Base-by-base conservation (phyloP, 148 eudicot species). In the Pharnaceum exiguum region DNA sequence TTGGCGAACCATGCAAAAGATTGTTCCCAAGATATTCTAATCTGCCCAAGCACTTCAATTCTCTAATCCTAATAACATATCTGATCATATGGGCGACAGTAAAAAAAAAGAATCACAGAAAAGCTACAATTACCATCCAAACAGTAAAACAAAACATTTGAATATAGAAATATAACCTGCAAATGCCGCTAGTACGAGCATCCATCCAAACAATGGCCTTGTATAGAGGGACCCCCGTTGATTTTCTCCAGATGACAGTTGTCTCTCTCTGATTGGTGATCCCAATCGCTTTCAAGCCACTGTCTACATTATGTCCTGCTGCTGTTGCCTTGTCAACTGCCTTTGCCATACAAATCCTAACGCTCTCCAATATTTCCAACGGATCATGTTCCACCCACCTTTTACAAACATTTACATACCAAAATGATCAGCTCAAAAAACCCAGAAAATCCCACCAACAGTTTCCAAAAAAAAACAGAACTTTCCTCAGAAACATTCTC, bases 301-400 rank as follows among this genome's bases (percentile, higher is more conserved):
- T 55, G 55, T 94, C 96, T 32, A 94, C 89, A 51, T 94, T 94
- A 66, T 79, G 68, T 0, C 99, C 96, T 23, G 65, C 82, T 7
- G 86, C 99, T 10, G 96, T 94, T 1, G 96, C 99, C 75, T 89
- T 94, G 67, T 94, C 99, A 32, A 94, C 33, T 1, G 99, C 96
- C 71, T 89, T 89, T 8, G 85, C 75, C 2, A 89, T 63, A 37
- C 99, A 94, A 46, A 83, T 57, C 71, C 82, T 86, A 49, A 83
- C 96, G 54, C 96, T 94, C 72, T 83, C 96, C 61, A 94, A 25
- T 46, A 94, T 94, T 81, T 94, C 99, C 96, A 89, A 66, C n/a
- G 99, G 99, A 78, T 89, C 84, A 66, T 94, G 96, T 66, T 94
- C 99, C 51, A 94, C 96, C 99, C 99, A 94, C 63, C 99, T 94